phyloP scores from a whole-genome alignment of 139 green algal genomes.

The Dunaliella primolecta region DNA sequence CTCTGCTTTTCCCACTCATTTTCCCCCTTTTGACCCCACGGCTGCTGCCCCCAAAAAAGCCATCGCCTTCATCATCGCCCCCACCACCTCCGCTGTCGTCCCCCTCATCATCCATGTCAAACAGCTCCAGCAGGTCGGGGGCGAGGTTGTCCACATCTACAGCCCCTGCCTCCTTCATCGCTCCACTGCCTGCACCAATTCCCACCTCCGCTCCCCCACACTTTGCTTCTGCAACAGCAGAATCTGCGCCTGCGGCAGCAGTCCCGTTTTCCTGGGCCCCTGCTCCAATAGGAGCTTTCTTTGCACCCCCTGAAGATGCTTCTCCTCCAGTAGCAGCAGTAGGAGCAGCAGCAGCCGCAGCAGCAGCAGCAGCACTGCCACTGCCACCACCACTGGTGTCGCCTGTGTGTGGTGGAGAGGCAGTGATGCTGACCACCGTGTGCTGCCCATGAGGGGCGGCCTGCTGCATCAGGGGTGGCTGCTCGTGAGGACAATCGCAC shows the following conservation, averaged over 20 bases:
- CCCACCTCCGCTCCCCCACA: neutral
- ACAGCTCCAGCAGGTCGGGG: slow-evolving; percentile 8
- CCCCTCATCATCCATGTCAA: slow-evolving; percentile 13
- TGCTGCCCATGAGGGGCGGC: neutral
- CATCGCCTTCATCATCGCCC: neutral
- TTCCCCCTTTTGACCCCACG: no score
- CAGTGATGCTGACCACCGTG: neutral
- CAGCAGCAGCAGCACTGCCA: no score
- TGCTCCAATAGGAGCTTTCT: no score
- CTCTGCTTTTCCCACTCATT: no score
- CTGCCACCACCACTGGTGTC: neutral
- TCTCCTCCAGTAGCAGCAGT: neutral
- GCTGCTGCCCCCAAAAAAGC: neutral
- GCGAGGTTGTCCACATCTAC: neutral
- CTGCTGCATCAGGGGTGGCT: neutral
- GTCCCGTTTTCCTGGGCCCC: neutral
- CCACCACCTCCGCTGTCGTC: no score
- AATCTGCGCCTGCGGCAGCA: no score
- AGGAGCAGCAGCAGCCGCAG: no score
- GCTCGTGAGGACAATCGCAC: neutral
- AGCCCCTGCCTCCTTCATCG: neutral
- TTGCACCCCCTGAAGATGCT: neutral
- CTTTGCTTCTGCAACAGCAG: no score
- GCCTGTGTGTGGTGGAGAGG: neutral
- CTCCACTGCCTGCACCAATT: neutral